Evolutionary conservation across 768 basidiomycete species (phyloP).

Genomic region (Podaxis rugospora): DNA sequence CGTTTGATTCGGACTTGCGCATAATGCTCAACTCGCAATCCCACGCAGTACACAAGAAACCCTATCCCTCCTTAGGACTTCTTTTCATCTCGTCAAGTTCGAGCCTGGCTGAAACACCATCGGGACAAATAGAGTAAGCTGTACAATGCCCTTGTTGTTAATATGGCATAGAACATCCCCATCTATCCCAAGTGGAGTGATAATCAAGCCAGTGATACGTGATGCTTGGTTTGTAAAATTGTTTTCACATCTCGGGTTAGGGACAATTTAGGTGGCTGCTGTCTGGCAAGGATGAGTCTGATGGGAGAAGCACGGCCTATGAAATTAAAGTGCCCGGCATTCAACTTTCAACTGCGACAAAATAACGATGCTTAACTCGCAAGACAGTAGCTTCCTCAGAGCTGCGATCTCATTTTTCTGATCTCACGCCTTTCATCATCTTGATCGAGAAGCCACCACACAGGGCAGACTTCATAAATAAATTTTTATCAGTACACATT

Average conservation of each 20-base stretch:
- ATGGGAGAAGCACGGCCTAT: too few species aligned
- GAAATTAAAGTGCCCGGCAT: too few species aligned
- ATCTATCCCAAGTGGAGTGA: background rate
- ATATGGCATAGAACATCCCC: background rate
- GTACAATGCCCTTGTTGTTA: background rate
- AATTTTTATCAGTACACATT: slow-evolving; percentile 6
- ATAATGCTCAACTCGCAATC: too few species aligned
- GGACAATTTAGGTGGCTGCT: too few species aligned
- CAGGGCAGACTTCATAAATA: background rate
- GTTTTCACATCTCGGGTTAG: too few species aligned
- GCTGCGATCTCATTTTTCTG: background rate
- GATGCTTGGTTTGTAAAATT: background rate
- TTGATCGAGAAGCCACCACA: background rate
- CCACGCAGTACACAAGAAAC: too few species aligned
- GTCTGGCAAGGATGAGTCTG: too few species aligned
- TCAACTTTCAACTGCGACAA: too few species aligned
- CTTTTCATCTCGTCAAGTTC: background rate
- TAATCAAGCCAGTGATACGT: background rate
- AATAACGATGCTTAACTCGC: background rate
- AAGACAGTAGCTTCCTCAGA: background rate
- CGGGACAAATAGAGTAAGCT: background rate
- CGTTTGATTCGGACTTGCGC: too few species aligned
- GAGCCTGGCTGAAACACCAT: background rate
- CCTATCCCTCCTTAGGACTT: too few species aligned
- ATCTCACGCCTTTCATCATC: background rate